Conservation (phyloP, 2,329 filamentous ascomycete species). For the Curvularia sp. region DNA sequence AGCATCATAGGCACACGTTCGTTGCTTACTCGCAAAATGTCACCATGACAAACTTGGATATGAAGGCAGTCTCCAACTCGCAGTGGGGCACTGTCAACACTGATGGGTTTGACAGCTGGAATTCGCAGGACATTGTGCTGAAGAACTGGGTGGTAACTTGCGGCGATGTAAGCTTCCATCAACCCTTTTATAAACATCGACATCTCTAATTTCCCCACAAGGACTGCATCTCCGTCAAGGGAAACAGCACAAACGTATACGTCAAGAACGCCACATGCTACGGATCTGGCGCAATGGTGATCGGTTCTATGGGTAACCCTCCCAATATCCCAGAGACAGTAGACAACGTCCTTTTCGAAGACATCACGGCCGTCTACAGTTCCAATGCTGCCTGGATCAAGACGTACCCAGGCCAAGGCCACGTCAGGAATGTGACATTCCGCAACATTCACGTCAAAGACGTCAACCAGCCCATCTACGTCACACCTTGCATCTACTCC, state of each 20-base stretch:
- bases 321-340: slow-evolving; percentile 62
- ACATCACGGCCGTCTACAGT: slow-evolving; percentile 37
- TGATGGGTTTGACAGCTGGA: slow-evolving; percentile 61
- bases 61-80: slow-evolving; percentile 57
- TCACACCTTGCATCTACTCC: slow-evolving; percentile 56
- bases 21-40: slow-evolving; percentile 58
- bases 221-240: slow-evolving; percentile 68
- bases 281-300: slow-evolving; percentile 64
- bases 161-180: slow-evolving; percentile 40
- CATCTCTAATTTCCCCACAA: slow-evolving; percentile 46
- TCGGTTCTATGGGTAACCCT: slow-evolving; percentile 67
- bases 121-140: slow-evolving; percentile 56
- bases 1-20: slow-evolving; percentile 49
- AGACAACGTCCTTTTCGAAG: slow-evolving; percentile 55
- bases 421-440: slow-evolving; percentile 56
- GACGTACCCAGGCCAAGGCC: slow-evolving; percentile 48
- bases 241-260: slow-evolving; percentile 64
- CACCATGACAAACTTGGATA: slow-evolving; percentile 61
- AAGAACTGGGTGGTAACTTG: slow-evolving; percentile 54
- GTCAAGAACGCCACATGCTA: slow-evolving; percentile 68
- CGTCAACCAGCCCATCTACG: slow-evolving; percentile 60
- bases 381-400: slow-evolving; percentile 43
- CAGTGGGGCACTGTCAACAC: slow-evolving; percentile 59
- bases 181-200: slow-evolving; percentile 35
- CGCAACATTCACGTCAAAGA: slow-evolving; percentile 45